These are phyloP conservation scores for Yamadazyma dushanensis DNA, from an alignment of 1,139 yeast species.

Conservation along the genomic window DNA sequence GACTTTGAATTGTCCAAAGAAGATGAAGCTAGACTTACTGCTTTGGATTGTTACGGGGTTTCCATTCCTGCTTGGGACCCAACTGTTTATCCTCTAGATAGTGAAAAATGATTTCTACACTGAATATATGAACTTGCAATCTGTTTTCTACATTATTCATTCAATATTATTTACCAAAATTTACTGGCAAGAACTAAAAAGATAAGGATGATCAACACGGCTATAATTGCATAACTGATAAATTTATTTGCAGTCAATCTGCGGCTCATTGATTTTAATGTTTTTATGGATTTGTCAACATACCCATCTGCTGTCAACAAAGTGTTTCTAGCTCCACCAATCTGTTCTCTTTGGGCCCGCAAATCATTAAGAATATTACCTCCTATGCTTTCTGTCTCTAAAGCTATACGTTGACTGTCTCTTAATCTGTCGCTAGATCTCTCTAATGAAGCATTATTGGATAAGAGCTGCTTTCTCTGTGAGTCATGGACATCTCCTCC, in stretches of 20 bases:
- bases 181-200: slow-evolving; percentile 84
- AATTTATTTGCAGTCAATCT: slow-evolving; percentile 93
- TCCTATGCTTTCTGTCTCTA: slow-evolving; percentile 91
- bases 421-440: slow-evolving; percentile 79
- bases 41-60: slow-evolving; percentile 1
- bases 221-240: slow-evolving; percentile 93
- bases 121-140: neutral
- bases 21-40: slow-evolving; percentile 22
- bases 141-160: neutral
- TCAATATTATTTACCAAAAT: slow-evolving; percentile 50
- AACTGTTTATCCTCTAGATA: slow-evolving; percentile 3
- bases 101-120: neutral
- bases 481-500: slow-evolving; percentile 45
- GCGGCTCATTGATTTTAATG: slow-evolving; percentile 89
- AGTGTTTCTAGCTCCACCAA: slow-evolving; percentile 79
- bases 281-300: slow-evolving; percentile 85
- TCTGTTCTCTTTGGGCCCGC: slow-evolving; percentile 91
- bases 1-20: slow-evolving; percentile 48
- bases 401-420: slow-evolving; percentile 87
- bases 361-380: slow-evolving; percentile 87
- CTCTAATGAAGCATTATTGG: slow-evolving; percentile 79
- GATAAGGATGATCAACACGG: slow-evolving; percentile 79
- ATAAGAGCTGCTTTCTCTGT: slow-evolving; percentile 80
- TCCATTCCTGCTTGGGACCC: slow-evolving; percentile 8
- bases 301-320: slow-evolving; percentile 88